Evolutionary conservation across 192 early-diverging fungal genomes (phyloP).

Genomic region (Haplosporangium gracile): DNA sequence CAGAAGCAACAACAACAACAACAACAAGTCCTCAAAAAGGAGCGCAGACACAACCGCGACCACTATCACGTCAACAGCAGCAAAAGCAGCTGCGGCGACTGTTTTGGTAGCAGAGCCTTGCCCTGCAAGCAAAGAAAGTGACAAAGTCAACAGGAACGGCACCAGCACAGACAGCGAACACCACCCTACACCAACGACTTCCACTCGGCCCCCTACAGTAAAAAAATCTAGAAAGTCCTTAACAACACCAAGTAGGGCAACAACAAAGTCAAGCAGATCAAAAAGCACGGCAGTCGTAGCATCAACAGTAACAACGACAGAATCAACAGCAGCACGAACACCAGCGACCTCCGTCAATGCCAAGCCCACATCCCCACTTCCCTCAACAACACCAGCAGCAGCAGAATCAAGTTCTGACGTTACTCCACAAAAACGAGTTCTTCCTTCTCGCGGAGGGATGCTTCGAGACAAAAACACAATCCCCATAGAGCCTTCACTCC

Average conservation of each 20-base stretch:
- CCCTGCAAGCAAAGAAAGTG: background rate
- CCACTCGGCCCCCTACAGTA: background rate
- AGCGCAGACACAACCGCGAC: background rate
- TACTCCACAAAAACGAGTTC: constrained; percentile 27
- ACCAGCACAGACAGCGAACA: background rate
- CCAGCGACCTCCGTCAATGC: background rate
- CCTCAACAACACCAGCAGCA: background rate
- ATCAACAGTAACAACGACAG: background rate
- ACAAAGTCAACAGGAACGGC: background rate
- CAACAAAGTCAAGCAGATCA: background rate
- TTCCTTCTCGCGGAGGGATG: constrained; percentile 29
- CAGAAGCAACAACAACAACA: background rate
- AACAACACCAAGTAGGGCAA: background rate
- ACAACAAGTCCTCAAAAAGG: background rate
- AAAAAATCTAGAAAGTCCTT: background rate
- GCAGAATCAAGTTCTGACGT: background rate
- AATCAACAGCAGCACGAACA: background rate
- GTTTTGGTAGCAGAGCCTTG: background rate
- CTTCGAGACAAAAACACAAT: constrained; percentile 30
- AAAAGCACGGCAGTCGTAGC: background rate
- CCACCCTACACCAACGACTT: background rate
- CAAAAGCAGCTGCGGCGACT: background rate
- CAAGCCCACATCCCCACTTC: background rate
- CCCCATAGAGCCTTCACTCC: constrained; percentile 30
- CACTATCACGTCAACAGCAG: background rate